Conservation (phyloP, 306 rosid species). For the Cicer yamashitae region DNA sequence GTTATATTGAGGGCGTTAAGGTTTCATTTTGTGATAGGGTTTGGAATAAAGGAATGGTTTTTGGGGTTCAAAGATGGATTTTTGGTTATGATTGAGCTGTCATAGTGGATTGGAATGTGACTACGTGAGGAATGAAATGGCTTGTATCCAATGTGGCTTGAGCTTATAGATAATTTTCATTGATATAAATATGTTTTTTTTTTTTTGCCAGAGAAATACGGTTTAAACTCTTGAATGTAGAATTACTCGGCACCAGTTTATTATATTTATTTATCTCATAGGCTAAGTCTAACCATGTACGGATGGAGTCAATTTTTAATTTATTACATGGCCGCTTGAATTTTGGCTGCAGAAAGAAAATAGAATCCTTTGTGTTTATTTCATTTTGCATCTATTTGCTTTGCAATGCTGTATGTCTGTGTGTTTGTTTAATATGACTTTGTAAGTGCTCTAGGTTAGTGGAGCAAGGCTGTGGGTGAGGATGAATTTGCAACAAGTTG, state of each 20-base stretch:
- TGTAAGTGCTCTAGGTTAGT: conserved; percentile 47
- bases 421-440: conserved; percentile 14
- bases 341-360: conserved; percentile 14
- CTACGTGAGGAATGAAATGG: conserved; percentile 2
- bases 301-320: conserved; percentile 15
- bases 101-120: conserved; percentile 5
- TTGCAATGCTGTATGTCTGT: neutral
- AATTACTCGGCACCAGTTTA: neutral
- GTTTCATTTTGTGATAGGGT: conserved; percentile 17
- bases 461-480: conserved; percentile 62
- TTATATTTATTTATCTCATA: conserved; percentile 22
- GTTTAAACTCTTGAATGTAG: conserved; percentile 19
- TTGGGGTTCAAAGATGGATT: conserved; percentile 22
- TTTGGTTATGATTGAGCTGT: conserved; percentile 7
- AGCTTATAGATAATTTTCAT: conserved; percentile 13
- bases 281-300: neutral
- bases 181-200: neutral
- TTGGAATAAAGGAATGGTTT: conserved; percentile 4
- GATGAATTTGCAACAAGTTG: conserved; percentile 75
- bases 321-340: neutral
- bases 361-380: conserved; percentile 25
- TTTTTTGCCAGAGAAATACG: neutral
- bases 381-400: conserved; percentile 16
- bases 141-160: neutral
- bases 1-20: conserved; percentile 13